These are phyloP conservation scores for Fraxinus xanthoxyloides DNA, from an alignment of 305 asterid genomes.

Conservation along the genomic window DNA sequence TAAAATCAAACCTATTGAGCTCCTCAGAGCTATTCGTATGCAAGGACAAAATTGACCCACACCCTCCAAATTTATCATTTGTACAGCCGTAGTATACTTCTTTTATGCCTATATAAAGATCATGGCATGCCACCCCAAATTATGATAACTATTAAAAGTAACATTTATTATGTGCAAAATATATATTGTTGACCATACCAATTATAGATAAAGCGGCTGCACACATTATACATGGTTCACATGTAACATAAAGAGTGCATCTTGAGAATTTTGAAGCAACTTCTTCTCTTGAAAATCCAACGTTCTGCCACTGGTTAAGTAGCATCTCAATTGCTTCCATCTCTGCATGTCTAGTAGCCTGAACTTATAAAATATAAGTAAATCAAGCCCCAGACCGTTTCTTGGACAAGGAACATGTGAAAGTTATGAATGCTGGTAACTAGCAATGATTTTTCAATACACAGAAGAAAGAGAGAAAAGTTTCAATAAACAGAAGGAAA, in stretches of 20 bases:
- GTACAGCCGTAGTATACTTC: slow-evolving; percentile 82
- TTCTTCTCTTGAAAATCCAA: slow-evolving; percentile 41
- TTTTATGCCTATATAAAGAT: slow-evolving; percentile 48
- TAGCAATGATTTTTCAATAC: not conserved
- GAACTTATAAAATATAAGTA: not conserved
- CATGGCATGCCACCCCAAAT: slow-evolving; percentile 14
- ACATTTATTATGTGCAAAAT: slow-evolving; percentile 18
- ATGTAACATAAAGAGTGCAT: slow-evolving; percentile 75
- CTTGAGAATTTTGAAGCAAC: slow-evolving; percentile 40
- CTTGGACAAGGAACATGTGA: not conserved
- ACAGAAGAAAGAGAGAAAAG: not conserved
- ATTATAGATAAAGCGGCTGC: slow-evolving; percentile 76
- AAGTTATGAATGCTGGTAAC: not conserved
- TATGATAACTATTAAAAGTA: not conserved
- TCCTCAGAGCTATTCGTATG: slow-evolving; percentile 38
- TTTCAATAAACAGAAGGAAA: not conserved
- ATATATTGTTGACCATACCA: slow-evolving; percentile 37
- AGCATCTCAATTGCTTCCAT: slow-evolving; percentile 67
- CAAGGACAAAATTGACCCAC: slow-evolving; percentile 82
- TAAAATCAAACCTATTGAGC: slow-evolving; percentile 40
- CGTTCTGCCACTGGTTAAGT: slow-evolving; percentile 59
- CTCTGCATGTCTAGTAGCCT: slow-evolving; percentile 51
- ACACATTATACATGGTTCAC: slow-evolving; percentile 97
- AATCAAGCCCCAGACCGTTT: not conserved
- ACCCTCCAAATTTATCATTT: slow-evolving; percentile 93